These are phyloP conservation scores for Teunomyces lycoperdinae DNA, from an alignment of 805 yeast species.

Conservation along the genomic window DNA sequence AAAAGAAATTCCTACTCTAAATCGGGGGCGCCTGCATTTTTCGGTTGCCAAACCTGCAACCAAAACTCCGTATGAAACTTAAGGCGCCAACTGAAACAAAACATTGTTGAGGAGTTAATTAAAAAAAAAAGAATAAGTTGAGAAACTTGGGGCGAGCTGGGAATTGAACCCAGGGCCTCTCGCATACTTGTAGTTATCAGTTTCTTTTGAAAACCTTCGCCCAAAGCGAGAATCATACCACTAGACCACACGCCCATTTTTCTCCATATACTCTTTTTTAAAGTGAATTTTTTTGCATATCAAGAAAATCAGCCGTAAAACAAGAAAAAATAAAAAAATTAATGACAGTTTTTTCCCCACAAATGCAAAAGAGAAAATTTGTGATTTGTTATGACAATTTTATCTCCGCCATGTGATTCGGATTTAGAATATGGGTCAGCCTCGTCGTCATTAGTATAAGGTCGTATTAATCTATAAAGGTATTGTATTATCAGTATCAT, in stretches of 20 bases:
- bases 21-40: too few relatives aligned
- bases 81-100: not conserved
- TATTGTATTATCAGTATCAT: not conserved
- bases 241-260: conserved; percentile 24
- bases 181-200: conserved; percentile 32
- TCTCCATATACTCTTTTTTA: not conserved
- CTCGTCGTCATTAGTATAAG: not conserved
- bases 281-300: too few relatives aligned
- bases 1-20: too few relatives aligned
- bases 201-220: conserved; percentile 2
- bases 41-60: not conserved
- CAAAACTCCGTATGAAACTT: not conserved
- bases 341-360: too few relatives aligned
- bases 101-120: not conserved
- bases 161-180: conserved; percentile 66
- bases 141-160: conserved; percentile 41
- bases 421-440: too few relatives aligned
- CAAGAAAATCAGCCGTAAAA: too few relatives aligned
- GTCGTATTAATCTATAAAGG: not conserved
- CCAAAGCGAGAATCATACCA: conserved; percentile 27
- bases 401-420: too few relatives aligned
- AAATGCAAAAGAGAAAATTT: too few relatives aligned
- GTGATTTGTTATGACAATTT: too few relatives aligned
- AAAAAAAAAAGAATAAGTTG: not conserved
- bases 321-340: not conserved